Conservation (phyloP, 177 flowering plant species). For the Vitis hybrid region DNA sequence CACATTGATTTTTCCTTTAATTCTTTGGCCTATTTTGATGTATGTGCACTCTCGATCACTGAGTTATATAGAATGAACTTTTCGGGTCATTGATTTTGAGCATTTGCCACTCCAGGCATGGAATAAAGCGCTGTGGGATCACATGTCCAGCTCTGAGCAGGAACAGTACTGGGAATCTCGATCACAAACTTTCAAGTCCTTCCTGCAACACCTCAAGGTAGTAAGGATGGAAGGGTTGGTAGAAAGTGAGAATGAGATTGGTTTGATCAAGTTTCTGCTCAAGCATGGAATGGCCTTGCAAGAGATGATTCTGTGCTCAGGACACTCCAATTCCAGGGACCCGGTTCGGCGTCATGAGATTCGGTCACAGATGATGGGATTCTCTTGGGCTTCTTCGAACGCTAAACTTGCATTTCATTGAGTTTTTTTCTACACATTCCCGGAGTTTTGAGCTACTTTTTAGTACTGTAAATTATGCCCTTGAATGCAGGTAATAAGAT, state of each 20-base stretch:
- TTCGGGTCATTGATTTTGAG: not conserved
- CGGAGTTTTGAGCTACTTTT: too few relatives aligned
- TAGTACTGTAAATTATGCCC: too few relatives aligned
- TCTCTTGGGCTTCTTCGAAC: conserved; percentile 49
- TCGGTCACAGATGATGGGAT: conserved; percentile 46
- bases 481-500: too few relatives aligned
- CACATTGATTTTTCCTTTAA: too few relatives aligned
- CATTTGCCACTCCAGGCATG: conserved; percentile 25
- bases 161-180: conserved; percentile 53
- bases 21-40: too few relatives aligned
- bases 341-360: conserved; percentile 31
- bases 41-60: too few relatives aligned
- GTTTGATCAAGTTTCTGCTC: conserved; percentile 46
- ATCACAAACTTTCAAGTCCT: conserved; percentile 28
- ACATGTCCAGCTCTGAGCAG: conserved; percentile 20
- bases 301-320: conserved; percentile 31
- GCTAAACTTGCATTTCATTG: conserved; percentile 34
- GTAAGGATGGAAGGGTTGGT: conserved; percentile 44
- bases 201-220: conserved; percentile 35
- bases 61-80: not conserved
- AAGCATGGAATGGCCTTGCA: conserved; percentile 50
- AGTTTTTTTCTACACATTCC: not conserved
- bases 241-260: conserved; percentile 41
- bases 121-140: conserved; percentile 42
- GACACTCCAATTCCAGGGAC: conserved; percentile 20